Conservation (phyloP, 768 basidiomycete species). For the Phylloporus sp. region DNA sequence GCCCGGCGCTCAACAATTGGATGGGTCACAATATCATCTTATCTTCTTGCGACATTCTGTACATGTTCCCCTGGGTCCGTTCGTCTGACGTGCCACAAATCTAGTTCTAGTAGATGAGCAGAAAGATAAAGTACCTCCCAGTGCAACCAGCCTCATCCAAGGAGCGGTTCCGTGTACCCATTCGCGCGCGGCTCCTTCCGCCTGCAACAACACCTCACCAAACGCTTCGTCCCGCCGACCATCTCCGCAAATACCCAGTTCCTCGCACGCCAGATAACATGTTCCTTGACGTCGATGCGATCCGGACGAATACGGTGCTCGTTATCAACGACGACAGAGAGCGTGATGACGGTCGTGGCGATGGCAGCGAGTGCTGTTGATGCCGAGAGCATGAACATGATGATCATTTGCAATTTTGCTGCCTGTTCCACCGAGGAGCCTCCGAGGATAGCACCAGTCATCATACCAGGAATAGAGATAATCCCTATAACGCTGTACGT, state of each 20-base stretch:
- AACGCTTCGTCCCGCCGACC: conserved; percentile 6
- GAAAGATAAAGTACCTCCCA: conserved; percentile 3
- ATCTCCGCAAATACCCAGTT: conserved; percentile 27
- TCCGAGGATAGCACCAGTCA: conserved; percentile 88
- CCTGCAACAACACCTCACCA: conserved; percentile 9
- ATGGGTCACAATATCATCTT: too few species aligned
- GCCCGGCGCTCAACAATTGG: too few species aligned
- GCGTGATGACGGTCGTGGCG: conserved; percentile 54
- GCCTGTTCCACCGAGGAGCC: conserved; percentile 84
- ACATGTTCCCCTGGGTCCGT: too few species aligned
- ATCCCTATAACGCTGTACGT: conserved; percentile 61
- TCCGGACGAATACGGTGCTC: conserved; percentile 64
- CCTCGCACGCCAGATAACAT: conserved; percentile 34
- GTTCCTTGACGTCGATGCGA: conserved; percentile 43
- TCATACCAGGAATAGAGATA: conserved; percentile 84
- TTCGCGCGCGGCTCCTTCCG: not conserved
- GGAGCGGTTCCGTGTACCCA: conserved; percentile 3
- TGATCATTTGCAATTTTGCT: conserved; percentile 84
- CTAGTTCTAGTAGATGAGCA: not conserved
- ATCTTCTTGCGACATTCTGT: too few species aligned
- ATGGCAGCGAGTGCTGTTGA: conserved; percentile 70
- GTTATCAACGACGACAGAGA: conserved; percentile 61
- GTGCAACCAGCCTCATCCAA: conserved; percentile 10
- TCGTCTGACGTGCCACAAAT: not conserved
- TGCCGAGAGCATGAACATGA: conserved; percentile 91